Evolutionary conservation across 2,329 filamentous ascomycete genomes (phyloP).

Genomic region (Alternaria dauci): DNA sequence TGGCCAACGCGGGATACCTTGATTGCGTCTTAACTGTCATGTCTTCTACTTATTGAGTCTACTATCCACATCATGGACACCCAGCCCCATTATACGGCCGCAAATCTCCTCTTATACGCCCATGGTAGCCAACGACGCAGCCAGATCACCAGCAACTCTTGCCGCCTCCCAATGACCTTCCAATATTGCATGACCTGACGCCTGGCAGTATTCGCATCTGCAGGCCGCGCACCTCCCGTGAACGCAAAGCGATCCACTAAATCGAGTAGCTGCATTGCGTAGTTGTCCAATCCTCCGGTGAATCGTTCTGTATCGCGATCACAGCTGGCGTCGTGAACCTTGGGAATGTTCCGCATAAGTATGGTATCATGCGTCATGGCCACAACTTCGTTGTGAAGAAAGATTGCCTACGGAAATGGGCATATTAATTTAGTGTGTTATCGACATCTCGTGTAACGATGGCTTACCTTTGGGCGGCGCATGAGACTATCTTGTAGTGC

Average conservation of each 20-base stretch:
- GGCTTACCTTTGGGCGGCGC: neutral
- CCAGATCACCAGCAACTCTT: neutral
- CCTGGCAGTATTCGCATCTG: neutral
- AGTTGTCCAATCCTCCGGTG: no score
- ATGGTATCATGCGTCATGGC: neutral
- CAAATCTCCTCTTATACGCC: neutral
- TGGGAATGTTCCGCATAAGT: neutral
- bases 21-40: neutral
- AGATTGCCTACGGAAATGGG: neutral
- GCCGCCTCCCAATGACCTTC: neutral
- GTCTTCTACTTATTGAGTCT: accelerated
- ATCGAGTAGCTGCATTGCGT: accelerated
- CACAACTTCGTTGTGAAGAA: neutral
- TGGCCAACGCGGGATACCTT: accelerated
- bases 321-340: neutral
- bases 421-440: neutral
- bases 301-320: no score
- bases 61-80: accelerated
- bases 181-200: neutral
- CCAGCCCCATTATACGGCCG: neutral
- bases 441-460: no score
- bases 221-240: neutral
- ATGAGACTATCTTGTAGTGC: neutral
- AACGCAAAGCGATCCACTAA: neutral
- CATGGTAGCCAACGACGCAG: neutral